Percentiles rank a stretch among this genome's conserved stretches.
Evolutionary conservation across 2,329 filamentous ascomycete genomes (phyloP).

Genomic region (Trichoderma sp.): DNA sequence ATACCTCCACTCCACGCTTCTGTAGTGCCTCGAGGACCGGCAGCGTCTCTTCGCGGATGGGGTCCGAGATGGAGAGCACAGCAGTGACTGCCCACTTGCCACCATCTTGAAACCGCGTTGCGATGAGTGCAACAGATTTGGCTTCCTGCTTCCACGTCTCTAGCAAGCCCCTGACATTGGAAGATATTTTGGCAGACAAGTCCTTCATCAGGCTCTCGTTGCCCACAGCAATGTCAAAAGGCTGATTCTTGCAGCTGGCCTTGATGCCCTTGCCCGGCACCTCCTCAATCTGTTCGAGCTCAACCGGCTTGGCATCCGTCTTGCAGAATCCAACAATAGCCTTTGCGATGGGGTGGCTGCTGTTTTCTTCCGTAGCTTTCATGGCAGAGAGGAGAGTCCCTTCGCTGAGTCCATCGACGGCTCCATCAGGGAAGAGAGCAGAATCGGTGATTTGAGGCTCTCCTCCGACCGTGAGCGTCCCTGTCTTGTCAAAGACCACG

Average conservation of each 20-base stretch:
- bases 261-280: conserved; percentile 69
- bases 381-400: conserved; percentile 50
- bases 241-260: conserved; percentile 45
- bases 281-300: conserved; percentile 55
- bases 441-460: conserved; percentile 66
- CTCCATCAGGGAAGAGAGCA: conserved; percentile 37
- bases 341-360: conserved; percentile 71
- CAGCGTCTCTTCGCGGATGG: conserved; percentile 70
- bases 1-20: conserved; percentile 67
- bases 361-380: conserved; percentile 64
- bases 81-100: conserved; percentile 53
- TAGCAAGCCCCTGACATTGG: conserved; percentile 37
- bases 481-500: conserved; percentile 87
- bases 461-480: conserved; percentile 72
- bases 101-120: conserved; percentile 35
- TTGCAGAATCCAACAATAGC: conserved; percentile 65
- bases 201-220: conserved; percentile 68
- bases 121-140: conserved; percentile 62
- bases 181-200: conserved; percentile 40
- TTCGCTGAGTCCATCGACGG: conserved; percentile 25
- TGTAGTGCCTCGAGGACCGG: conserved; percentile 63
- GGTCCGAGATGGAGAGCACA: conserved; percentile 75
- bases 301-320: conserved; percentile 30
- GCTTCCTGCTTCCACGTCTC: conserved; percentile 60
- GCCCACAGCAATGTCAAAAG: conserved; percentile 60